Conservation (phyloP, 768 basidiomycete genomes). For the Pleurotus eryngii region DNA sequence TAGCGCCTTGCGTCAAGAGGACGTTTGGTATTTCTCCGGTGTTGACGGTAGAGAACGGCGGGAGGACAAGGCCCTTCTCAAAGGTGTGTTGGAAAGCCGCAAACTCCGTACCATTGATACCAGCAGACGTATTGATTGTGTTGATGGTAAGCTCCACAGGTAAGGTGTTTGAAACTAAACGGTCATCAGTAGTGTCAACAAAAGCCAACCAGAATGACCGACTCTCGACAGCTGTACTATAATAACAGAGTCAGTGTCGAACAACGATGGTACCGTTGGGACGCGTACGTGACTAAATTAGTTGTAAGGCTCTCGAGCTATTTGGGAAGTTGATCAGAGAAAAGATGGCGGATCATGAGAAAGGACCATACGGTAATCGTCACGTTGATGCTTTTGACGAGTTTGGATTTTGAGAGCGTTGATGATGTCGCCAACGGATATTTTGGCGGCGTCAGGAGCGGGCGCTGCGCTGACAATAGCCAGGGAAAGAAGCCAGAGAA, state of each 20-base stretch:
- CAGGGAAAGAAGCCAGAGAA: conserved; percentile 20
- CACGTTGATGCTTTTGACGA: conserved; percentile 36
- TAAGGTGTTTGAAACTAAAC: conserved; percentile 26
- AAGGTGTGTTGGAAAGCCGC: conserved; percentile 61
- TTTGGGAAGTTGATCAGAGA: neutral
- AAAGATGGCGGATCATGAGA: neutral
- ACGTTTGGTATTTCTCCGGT: conserved; percentile 58
- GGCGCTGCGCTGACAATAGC: conserved; percentile 19
- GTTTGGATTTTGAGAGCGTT: conserved; percentile 33
- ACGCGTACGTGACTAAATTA: conserved; percentile 33
- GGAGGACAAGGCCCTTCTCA: conserved; percentile 46
- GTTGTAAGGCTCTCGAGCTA: conserved; percentile 34
- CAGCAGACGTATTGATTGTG: conserved; percentile 37
- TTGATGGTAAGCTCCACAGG: conserved; percentile 44
- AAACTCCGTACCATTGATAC: conserved; percentile 50
- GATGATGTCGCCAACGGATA: conserved; percentile 35
- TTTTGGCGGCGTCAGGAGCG: conserved; percentile 16
- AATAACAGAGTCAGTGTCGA: neutral
- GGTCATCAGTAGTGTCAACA: conserved; percentile 27
- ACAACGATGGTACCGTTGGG: neutral
- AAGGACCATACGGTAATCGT: conserved; percentile 31
- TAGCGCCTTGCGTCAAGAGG: conserved; percentile 48
- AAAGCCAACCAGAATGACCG: neutral
- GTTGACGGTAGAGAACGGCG: conserved; percentile 48
- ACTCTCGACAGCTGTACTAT: neutral